These are phyloP conservation scores for Penicillium coffeae DNA, from an alignment of 495 filamentous ascomycete species.

Conservation along the genomic window DNA sequence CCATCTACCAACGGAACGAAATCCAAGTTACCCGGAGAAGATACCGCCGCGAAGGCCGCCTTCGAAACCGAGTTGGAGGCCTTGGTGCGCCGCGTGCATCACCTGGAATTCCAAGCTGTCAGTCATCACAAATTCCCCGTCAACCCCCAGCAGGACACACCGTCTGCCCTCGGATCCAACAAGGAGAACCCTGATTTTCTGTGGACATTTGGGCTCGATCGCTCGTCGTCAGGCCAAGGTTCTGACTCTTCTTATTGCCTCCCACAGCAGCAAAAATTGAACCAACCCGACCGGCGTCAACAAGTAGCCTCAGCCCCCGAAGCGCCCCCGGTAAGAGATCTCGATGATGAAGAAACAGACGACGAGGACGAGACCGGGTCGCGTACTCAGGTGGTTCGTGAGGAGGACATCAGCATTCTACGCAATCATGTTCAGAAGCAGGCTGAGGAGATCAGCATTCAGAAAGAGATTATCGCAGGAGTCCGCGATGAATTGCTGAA, in stretches of 20 bases:
- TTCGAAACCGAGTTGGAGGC: constrained; percentile 70
- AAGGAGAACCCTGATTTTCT: constrained; percentile 35
- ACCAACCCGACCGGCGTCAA: constrained; percentile 27
- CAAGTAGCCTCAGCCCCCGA: constrained; percentile 21
- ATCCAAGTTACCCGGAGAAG: constrained; percentile 61
- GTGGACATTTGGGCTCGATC: constrained; percentile 39
- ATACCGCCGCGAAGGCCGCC: constrained; percentile 58
- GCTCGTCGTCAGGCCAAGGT: constrained; percentile 35
- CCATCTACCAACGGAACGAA: constrained; percentile 38
- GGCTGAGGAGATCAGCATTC: constrained; percentile 69
- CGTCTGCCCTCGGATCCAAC: constrained; percentile 50
- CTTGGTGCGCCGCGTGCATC: constrained; percentile 62
- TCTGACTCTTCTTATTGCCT: constrained; percentile 39
- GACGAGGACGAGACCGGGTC: constrained; percentile 38
- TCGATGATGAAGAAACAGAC: constrained; percentile 39
- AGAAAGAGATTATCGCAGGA: constrained; percentile 65
- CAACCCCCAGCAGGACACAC: constrained; percentile 54
- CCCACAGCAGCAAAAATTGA: constrained; percentile 39
- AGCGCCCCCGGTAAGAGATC: constrained; percentile 28
- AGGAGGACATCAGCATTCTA: constrained; percentile 67
- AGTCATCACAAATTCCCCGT: constrained; percentile 56
- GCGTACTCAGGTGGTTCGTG: constrained; percentile 49
- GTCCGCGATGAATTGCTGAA: constrained; percentile 63
- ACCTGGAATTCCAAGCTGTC: constrained; percentile 64
- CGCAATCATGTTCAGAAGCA: constrained; percentile 75